phyloP scores from a whole-genome alignment of 805 yeast species.

The Scheffersomyces spartinae region DNA sequence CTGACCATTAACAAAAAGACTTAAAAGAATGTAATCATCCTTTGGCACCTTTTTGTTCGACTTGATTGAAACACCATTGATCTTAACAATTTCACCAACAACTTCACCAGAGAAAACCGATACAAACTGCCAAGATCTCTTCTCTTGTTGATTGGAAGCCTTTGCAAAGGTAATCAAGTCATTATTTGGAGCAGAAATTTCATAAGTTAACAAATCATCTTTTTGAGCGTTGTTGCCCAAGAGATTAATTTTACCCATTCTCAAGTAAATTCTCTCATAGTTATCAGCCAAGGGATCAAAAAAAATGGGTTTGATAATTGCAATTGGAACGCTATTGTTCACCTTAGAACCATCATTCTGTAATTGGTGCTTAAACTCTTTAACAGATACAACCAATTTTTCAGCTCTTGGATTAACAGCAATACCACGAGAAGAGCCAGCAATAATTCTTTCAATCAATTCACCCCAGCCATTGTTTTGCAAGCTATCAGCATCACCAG shows the following conservation, averaged over 20 bases:
- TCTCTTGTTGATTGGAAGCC: constrained; percentile 49
- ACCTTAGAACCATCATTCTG: constrained; percentile 17
- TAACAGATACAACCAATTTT: constrained; percentile 53
- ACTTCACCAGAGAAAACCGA: constrained; percentile 63
- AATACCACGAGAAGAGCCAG: constrained; percentile 64
- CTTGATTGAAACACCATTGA: constrained; percentile 43
- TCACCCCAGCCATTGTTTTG: constrained; percentile 83
- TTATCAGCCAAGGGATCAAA: constrained; percentile 52
- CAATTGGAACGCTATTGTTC: constrained; percentile 37
- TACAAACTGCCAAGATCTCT: constrained; percentile 54
- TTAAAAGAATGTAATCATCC: constrained; percentile 44
- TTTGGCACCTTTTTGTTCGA: constrained; percentile 22
- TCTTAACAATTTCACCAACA: constrained; percentile 58
- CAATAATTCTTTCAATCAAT: constrained; percentile 61
- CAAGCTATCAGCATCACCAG: constrained; percentile 9
- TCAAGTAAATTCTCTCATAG: constrained; percentile 50
- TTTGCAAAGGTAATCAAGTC: constrained; percentile 45
- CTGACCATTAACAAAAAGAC: constrained; percentile 53
- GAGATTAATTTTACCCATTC: constrained; percentile 38
- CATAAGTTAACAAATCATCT: constrained; percentile 40
- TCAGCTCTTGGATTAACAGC: constrained; percentile 79
- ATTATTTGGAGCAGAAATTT: constrained; percentile 40
- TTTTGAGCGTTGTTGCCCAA: constrained; percentile 11
- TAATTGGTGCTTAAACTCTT: constrained; percentile 51
- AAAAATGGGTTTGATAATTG: constrained; percentile 52